Conservation (phyloP, 371 early-diverging fungal genomes). For the Lichtheimia ornata region DNA sequence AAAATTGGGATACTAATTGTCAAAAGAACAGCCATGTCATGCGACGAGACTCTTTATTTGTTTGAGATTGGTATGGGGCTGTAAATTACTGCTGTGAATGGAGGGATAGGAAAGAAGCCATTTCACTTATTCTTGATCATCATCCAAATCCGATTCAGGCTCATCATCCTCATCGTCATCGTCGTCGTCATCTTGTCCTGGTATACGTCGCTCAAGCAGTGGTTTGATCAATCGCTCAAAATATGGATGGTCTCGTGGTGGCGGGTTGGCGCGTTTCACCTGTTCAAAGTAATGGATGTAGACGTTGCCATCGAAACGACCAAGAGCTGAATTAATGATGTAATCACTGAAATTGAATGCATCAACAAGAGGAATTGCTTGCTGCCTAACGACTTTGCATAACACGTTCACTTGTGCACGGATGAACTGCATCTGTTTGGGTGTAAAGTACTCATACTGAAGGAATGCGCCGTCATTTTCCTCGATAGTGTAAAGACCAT, state of each 20-base stretch:
- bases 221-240: slow-evolving; percentile 83
- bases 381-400: slow-evolving; percentile 72
- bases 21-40: no score
- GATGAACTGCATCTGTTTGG: slow-evolving; percentile 70
- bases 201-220: slow-evolving; percentile 65
- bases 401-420: slow-evolving; percentile 66
- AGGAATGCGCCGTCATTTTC: slow-evolving; percentile 88
- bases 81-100: neutral
- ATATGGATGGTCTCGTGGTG: slow-evolving; percentile 76
- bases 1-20: no score
- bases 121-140: slow-evolving; percentile 32
- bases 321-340: slow-evolving; percentile 88
- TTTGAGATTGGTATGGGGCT: neutral
- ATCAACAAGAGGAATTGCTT: slow-evolving; percentile 87
- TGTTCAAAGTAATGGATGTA: slow-evolving; percentile 88
- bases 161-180: slow-evolving; percentile 51
- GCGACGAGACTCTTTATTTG: neutral
- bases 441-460: slow-evolving; percentile 80
- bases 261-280: slow-evolving; percentile 72
- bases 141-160: slow-evolving; percentile 11
- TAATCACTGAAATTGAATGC: slow-evolving; percentile 89
- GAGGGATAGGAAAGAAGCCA: neutral
- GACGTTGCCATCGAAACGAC: slow-evolving; percentile 85
- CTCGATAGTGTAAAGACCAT: slow-evolving; percentile 81
- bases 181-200: slow-evolving; percentile 45